Conservation (phyloP, 2,329 filamentous ascomycete species). For the Cryphonectria radicalis region DNA sequence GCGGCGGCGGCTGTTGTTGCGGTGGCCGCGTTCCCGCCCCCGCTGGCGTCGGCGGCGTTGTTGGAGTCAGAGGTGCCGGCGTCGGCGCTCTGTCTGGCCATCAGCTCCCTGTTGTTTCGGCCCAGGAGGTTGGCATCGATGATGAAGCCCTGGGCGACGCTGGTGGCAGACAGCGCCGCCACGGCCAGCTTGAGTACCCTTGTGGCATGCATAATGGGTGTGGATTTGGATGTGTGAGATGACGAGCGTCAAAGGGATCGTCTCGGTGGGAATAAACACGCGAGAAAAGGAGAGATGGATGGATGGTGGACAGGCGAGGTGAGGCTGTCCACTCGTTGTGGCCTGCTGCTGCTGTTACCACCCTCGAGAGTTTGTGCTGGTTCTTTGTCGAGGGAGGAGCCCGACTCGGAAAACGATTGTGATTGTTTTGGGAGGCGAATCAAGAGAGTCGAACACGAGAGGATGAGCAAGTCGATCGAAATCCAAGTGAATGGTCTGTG, state of each 20-base stretch:
- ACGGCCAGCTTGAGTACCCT: conserved; percentile 52
- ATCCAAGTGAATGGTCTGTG: background rate
- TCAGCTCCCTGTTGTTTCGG: conserved; percentile 33
- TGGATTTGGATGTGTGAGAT: conserved; percentile 10
- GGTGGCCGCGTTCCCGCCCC: conserved; percentile 11
- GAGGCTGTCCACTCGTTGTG: background rate
- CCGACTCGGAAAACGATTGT: background rate
- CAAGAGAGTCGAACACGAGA: background rate
- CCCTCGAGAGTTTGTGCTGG: background rate
- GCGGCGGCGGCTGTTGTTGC: conserved; percentile 9
- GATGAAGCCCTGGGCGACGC: conserved; percentile 50
- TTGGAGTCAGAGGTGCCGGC: conserved; percentile 10
- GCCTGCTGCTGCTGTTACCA: background rate
- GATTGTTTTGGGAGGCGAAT: background rate
- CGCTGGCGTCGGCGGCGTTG: conserved; percentile 16
- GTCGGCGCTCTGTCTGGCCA: conserved; percentile 31
- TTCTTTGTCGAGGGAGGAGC: background rate
- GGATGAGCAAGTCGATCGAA: background rate
- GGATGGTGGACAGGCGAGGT: background rate
- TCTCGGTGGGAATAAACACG: background rate
- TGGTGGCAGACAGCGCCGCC: conserved; percentile 52
- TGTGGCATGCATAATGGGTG: conserved; percentile 51
- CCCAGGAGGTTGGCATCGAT: conserved; percentile 36
- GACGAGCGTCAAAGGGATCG: too few relatives aligned
- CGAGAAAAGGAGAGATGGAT: too few relatives aligned